Evolutionary conservation across 2,329 filamentous ascomycete species (phyloP).

Genomic region (Lojkania enalia): DNA sequence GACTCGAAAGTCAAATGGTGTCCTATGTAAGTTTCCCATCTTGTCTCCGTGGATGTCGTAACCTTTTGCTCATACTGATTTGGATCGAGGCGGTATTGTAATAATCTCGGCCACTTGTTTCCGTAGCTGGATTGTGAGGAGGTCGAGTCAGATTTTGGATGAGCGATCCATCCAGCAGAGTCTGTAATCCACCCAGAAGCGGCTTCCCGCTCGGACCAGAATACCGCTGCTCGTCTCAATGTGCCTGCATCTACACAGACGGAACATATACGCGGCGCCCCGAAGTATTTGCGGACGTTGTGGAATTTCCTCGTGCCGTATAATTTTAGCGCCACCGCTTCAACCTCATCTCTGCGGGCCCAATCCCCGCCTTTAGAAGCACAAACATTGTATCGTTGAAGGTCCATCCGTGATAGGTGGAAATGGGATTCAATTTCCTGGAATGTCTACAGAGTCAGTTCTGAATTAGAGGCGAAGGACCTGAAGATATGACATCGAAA

Average conservation of each 20-base stretch:
- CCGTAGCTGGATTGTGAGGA: not conserved
- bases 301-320: constrained; percentile 38
- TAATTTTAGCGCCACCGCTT: constrained; percentile 31
- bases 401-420: constrained; percentile 18
- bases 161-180: not conserved
- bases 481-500: too few species aligned
- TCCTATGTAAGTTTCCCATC: not conserved
- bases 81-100: not conserved
- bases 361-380: constrained; percentile 20
- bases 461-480: not conserved
- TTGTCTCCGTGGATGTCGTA: not conserved
- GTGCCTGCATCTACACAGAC: not conserved
- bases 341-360: constrained; percentile 36
- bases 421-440: constrained; percentile 35
- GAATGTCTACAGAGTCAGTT: constrained; percentile 17
- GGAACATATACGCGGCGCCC: not conserved
- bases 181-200: not conserved
- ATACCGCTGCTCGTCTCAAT: not conserved
- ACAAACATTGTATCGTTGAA: constrained; percentile 13
- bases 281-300: constrained; percentile 4
- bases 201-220: not conserved
- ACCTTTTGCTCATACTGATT: not conserved
- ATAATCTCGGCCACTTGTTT: not conserved
- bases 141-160: not conserved
- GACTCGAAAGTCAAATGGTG: not conserved